These are phyloP conservation scores for Botrytis hyacinthi DNA, from an alignment of 2,329 filamentous ascomycete genomes.

Conservation along the genomic window DNA sequence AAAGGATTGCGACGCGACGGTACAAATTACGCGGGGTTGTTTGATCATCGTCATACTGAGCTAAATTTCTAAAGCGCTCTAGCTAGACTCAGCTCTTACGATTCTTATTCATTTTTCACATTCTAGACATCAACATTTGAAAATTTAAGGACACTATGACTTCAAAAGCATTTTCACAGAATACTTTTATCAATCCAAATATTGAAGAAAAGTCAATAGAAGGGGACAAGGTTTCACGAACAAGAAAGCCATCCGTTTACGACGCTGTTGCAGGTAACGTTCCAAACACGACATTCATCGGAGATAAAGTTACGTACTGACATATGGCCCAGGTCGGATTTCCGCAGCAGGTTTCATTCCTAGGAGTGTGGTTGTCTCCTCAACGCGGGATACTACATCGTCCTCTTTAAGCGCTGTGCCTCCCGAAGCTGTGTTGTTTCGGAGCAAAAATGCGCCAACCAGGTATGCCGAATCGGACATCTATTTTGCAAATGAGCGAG, in stretches of 20 bases:
- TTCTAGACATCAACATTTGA: neutral
- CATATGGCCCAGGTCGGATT: constrained; percentile 41
- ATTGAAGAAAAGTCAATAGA: constrained; percentile 21
- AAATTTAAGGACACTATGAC: constrained; percentile 27
- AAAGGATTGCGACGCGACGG: neutral
- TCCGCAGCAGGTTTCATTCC: constrained; percentile 45
- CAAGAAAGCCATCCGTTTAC: constrained; percentile 57
- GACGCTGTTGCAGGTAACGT: constrained; percentile 68
- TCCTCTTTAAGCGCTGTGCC: constrained; percentile 46
- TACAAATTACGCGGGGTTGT: constrained; percentile 10
- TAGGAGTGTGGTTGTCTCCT: constrained; percentile 29
- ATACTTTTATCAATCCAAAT: constrained; percentile 26
- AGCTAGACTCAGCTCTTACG: neutral
- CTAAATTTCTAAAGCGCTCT: constrained; percentile 12
- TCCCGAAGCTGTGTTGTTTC: constrained; percentile 71
- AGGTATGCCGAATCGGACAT: constrained; percentile 70
- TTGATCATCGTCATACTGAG: constrained; percentile 5
- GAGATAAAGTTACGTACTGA: constrained; percentile 13
- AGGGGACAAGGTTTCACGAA: constrained; percentile 26
- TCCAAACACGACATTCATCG: neutral
- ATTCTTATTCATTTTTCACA: neutral
- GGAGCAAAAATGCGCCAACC: constrained; percentile 58
- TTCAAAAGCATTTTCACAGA: constrained; percentile 31
- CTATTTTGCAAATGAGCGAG: constrained; percentile 62
- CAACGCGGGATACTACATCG: constrained; percentile 35